A percentile compares a stretch with the other conserved stretches of the same genome.
phyloP scores from a whole-genome alignment of 495 filamentous ascomycete genomes.

The Neurospora cerealis region DNA sequence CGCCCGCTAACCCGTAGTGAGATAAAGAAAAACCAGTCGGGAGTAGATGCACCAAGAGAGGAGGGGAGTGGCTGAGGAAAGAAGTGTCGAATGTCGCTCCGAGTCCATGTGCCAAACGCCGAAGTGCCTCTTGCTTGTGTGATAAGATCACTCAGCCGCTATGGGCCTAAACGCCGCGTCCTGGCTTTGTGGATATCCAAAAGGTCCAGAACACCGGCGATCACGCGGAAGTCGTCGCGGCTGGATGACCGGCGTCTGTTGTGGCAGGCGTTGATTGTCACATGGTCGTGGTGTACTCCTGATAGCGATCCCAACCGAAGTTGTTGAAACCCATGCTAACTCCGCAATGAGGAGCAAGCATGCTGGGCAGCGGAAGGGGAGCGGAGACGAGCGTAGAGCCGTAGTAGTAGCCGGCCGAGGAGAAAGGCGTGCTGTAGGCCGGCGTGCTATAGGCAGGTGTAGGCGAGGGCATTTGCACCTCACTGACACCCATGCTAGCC shows the following conservation, averaged over 20 bases:
- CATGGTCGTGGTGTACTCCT: constrained; percentile 53
- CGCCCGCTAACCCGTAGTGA: constrained; percentile 27
- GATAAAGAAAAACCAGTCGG: constrained; percentile 13
- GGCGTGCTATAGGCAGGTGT: constrained; percentile 41
- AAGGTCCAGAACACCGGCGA: background rate
- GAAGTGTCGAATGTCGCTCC: constrained; percentile 26
- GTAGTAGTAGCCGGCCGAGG: constrained; percentile 55
- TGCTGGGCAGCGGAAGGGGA: constrained; percentile 80
- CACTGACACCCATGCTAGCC: constrained; percentile 66
- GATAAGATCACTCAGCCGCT: constrained; percentile 7
- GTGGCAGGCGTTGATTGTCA: constrained; percentile 45
- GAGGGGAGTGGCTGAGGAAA: constrained; percentile 11
- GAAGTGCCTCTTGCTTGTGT: constrained; percentile 22
- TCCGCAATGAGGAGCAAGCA: constrained; percentile 78
- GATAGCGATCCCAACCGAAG: constrained; percentile 68
- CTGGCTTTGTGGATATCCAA: constrained; percentile 10
- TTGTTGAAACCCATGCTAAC: constrained; percentile 61
- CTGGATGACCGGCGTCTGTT: constrained; percentile 24
- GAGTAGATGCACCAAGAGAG: constrained; percentile 14
- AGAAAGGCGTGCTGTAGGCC: constrained; percentile 63
- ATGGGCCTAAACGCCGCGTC: constrained; percentile 1
- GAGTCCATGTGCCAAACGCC: constrained; percentile 32
- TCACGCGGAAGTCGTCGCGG: constrained; percentile 30
- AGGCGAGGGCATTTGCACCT: constrained; percentile 59
- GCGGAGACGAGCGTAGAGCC: constrained; percentile 52